Evolutionary conservation across 257 asterid species (phyloP), one percentile per base, ranked within the genome.

Genomic region (Salvia splendens): DNA sequence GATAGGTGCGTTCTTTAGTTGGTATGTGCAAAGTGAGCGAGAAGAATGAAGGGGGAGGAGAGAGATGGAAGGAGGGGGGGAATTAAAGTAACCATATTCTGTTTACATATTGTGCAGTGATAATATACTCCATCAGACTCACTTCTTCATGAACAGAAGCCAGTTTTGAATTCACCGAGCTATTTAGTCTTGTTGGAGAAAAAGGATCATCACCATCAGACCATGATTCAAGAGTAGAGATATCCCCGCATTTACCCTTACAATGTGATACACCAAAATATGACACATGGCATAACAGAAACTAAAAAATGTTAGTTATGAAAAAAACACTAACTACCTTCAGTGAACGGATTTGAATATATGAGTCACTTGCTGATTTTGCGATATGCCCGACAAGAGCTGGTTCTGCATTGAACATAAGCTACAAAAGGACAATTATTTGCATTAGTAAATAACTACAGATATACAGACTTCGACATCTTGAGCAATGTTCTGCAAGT

Each of bases 91-190:
- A 50, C 42, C 6, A 40, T 49, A 52, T 41, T 20, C n/a, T 51
- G 28, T 71, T 35, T 48, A 62, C 20, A 36, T 54, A 67, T 52
- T 53, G 42, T 62, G 46, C 80, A 24, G 78, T 40, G 41, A 36
- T 61, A 47, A n/a, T n/a, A n/a, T n/a, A n/a, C n/a, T n/a, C n/a
- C n/a, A 15, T 32, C 41, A 6, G 58, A 77, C 95, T 87, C 78
- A 86, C 98, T 78, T 81, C 96, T 81, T 92, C 96, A 65, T 73
- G 77, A 67, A 84, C 84, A 5, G 84, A 77, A 65, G 74, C 58
- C 68, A 75, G 64, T 47, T 49, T 67, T 36, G 85, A 73, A 78
- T 60, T 54, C 33, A 35, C 64, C 33, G 83, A 77, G 76, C 79
- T 80, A 77, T 72, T 78, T 69, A 65, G 84, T 55, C 78, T 77